Base-by-base conservation (phyloP, 139 green algal species). In the Tetradesmus lagerheimii region DNA sequence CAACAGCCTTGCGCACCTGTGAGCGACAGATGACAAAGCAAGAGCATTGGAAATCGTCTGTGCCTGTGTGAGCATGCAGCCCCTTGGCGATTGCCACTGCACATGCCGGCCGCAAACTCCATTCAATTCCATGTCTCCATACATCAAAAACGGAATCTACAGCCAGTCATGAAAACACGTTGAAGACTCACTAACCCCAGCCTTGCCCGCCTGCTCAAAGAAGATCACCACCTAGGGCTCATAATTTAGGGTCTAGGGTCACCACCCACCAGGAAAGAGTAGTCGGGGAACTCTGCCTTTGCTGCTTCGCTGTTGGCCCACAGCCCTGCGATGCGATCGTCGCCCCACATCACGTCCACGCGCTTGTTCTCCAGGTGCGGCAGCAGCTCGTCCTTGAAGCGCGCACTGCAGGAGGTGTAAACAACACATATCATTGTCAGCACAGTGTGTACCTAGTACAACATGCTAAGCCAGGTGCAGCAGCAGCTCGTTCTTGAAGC, bases 1-100 rank as follows among this genome's bases (percentile, higher is more conserved):
- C 97, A 29, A 98, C 95, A 29, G 97, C 96, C 25, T 95, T 94
- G 14, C 96, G 94, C 77, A 99, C 95, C 20, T 97, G 93, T 11
- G 85, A 25, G 74, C 1, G 75, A 20, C 18, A 9, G 8, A 81
- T 81, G 35, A 14, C 67, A 78, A 78, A 5, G 14, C 67, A 14
- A 8, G 8, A 9, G 14, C 29, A 34, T n/a, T 14, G 14, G 9
- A 39, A 14, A 9, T 78, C n/a, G n/a, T 34, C 45, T 53, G 11
- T 16, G 45, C 45, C 11, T 53, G 6, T 11, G 45, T 53, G 45
- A 16, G 11, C 45, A 16, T 53, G 6, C 45, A 53, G n/a, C n/a
- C n/a, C n/a, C n/a, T n/a, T n/a, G n/a, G n/a, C n/a, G n/a, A n/a
- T n/a, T n/a, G n/a, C n/a, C n/a, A n/a, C n/a, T n/a, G n/a, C n/a